A percentile compares a stretch with the other conserved stretches of the same genome.
phyloP scores from a whole-genome alignment of 2,329 filamentous ascomycete genomes.

The Gnomoniopsis sp. region DNA sequence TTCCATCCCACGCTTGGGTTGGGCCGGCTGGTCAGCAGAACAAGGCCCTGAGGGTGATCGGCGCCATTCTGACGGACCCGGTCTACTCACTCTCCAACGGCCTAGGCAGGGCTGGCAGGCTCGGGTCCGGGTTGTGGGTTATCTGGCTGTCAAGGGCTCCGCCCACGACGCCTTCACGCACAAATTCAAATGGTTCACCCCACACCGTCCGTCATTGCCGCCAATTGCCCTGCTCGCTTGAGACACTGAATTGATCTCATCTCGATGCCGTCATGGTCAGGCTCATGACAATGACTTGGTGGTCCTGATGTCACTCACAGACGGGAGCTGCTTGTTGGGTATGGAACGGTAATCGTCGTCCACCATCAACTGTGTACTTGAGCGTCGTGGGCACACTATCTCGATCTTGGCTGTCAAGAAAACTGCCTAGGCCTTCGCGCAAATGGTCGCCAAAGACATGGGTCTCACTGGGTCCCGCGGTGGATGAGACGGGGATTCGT shows the following conservation, averaged over 20 bases:
- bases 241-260: neutral
- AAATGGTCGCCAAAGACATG: neutral
- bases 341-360: neutral
- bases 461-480: neutral
- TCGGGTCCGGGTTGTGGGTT: no score
- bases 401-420: neutral
- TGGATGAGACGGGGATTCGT: neutral
- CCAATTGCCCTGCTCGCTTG: no score
- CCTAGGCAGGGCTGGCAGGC: no score
- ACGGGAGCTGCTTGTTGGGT: neutral
- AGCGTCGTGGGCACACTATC: neutral
- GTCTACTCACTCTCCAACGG: neutral
- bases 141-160: neutral
- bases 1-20: neutral
- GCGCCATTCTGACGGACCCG: neutral
- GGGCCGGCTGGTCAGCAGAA: neutral
- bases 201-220: neutral
- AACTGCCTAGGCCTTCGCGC: neutral
- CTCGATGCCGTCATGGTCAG: neutral
- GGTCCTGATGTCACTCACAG: neutral
- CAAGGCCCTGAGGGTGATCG: neutral
- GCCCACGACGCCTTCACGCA: neutral
- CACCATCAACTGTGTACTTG: neutral
- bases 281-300: no score
- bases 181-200: neutral